Evolutionary conservation across 2,329 filamentous ascomycete genomes (phyloP), one percentile per base, ranked within the genome.

Genomic region (Colletotrichum truncatum): DNA sequence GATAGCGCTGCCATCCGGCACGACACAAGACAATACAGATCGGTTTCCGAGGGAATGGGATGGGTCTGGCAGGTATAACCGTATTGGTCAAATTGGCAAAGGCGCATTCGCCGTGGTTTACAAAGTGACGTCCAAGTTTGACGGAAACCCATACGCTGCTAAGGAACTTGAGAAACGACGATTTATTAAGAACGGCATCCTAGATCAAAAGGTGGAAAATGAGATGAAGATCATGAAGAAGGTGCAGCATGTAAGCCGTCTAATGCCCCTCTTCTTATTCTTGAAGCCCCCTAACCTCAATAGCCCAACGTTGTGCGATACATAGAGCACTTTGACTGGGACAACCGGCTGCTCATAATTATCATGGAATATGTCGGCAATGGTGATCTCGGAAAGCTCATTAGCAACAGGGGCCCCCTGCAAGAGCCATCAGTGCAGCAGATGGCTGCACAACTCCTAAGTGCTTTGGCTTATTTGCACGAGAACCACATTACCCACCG

Each of bases 161-260:
- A 99, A 99, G 76, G 94, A 98, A 77, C 87, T 99, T 4, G 94
- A 98, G 77, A 98, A 98, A 80, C 89, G 92, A 55, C 89, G 90
- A 16, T 97, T 98, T 74, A 93, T 97, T 82, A 97, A 97, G 80
- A 96, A 97, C 71, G 94, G 94, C 3, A 84, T 94, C 18, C 79
- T 97, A 21, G 94, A 97, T 72, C 91, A 94, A 70, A 97, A 97
- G 76, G 91, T 98, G 12, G 93, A 98, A 74, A 98, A 97, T 72
- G 96, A 99, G 80, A 95, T 99, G 91, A 92, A 89, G 69, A 98
- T 99, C 71, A 98, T 99, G 93, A 89, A 91, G 72, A 87, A 85
- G 57, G 86, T 98, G 54, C 84, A 90, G 57, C 96, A 99, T 81
- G 92, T 94, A 81, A 85, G 91, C 16, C 78, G 39, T 34, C 2